Evolutionary conservation across 805 yeast species (phyloP).

Genomic region (Alloascoidea africana): DNA sequence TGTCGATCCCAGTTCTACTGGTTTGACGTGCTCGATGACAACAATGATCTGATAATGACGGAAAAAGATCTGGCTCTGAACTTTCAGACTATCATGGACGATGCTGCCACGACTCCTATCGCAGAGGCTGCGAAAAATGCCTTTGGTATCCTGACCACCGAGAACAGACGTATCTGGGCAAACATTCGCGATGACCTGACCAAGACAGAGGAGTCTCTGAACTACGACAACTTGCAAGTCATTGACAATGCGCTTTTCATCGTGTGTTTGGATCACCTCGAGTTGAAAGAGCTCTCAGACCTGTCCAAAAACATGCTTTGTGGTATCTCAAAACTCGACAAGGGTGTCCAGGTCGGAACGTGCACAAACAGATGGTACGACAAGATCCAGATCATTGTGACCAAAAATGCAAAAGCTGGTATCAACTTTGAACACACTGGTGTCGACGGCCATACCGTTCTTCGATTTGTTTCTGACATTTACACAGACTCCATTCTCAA

Average conservation of each 20-base stretch:
- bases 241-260: constrained; percentile 75
- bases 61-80: constrained; percentile 66
- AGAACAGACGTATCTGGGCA: constrained; percentile 82
- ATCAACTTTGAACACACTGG: constrained; percentile 86
- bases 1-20: constrained; percentile 85
- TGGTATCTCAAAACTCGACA: constrained; percentile 63
- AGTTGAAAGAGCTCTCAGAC: constrained; percentile 37
- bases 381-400: constrained; percentile 74
- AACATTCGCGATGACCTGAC: constrained; percentile 39
- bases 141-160: constrained; percentile 83
- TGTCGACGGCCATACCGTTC: constrained; percentile 89
- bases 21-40: constrained; percentile 78
- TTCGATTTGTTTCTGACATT: constrained; percentile 77
- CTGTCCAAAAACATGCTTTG: constrained; percentile 77
- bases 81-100: constrained; percentile 61
- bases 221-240: constrained; percentile 55
- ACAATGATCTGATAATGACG: constrained; percentile 54
- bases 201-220: constrained; percentile 20
- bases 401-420: constrained; percentile 85
- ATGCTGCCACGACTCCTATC: constrained; percentile 36
- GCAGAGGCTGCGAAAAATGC: constrained; percentile 59
- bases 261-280: constrained; percentile 70
- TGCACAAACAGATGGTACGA: constrained; percentile 95
- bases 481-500: constrained; percentile 82
- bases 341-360: constrained; percentile 86